Percentiles rank a stretch among this genome's conserved stretches.
Conservation (phyloP, 768 basidiomycete genomes). For the Termitomyces heimii region DNA sequence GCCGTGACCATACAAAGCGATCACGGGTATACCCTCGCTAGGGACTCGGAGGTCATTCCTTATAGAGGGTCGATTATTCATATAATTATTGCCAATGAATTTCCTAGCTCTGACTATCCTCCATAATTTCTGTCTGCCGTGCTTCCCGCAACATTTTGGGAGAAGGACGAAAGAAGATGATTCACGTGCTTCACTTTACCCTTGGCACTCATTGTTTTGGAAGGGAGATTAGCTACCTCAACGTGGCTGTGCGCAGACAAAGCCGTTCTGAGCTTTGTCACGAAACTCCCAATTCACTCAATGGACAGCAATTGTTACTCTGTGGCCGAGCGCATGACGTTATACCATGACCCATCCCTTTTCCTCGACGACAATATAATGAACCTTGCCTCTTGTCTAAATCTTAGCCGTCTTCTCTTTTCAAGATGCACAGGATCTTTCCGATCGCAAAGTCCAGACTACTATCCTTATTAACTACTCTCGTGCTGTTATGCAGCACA, state of each 20-base stretch:
- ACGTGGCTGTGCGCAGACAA: constrained; percentile 3
- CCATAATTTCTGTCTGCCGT: neutral
- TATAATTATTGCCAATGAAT: neutral
- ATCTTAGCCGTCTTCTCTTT: neutral
- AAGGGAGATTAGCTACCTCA: neutral
- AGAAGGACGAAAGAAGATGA: neutral
- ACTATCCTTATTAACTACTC: neutral
- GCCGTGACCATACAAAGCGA: neutral
- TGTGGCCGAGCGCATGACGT: neutral
- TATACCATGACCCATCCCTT: neutral
- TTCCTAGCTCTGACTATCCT: neutral
- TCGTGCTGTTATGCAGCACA: constrained; percentile 10
- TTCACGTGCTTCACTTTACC: neutral
- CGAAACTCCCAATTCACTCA: neutral
- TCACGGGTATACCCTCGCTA: neutral
- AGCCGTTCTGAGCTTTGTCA: constrained; percentile 3
- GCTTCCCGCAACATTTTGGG: neutral
- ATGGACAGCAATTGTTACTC: constrained; percentile 1
- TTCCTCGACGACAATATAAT: neutral
- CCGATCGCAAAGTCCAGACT: neutral
- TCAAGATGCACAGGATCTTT: neutral
- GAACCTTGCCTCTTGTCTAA: neutral
- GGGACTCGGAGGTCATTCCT: neutral
- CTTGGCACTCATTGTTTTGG: neutral
- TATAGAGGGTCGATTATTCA: no score